phyloP scores from a whole-genome alignment of 108 stramenopile genomes.

The Pseudonitzschia multiseries region DNA sequence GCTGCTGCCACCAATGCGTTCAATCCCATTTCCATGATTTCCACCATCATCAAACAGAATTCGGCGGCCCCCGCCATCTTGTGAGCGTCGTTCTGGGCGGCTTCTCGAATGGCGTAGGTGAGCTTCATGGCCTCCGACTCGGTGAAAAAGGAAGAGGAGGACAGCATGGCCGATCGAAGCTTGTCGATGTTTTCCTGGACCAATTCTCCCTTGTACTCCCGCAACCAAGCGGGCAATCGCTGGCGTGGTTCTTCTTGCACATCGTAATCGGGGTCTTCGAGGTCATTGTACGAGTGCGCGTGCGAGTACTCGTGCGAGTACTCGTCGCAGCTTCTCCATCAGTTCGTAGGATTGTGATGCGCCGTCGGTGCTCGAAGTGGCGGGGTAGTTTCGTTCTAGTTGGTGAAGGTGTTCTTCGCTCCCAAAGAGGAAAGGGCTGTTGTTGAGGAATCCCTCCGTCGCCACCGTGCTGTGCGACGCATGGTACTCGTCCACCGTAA shows the following conservation, averaged over 20 bases:
- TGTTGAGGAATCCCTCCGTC: slow-evolving; percentile 1
- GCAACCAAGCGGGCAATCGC: slow-evolving; percentile 42
- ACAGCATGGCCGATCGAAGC: slow-evolving; percentile 36
- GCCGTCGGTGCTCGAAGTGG: background rate
- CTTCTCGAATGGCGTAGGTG: slow-evolving; percentile 57
- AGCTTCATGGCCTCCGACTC: slow-evolving; percentile 44
- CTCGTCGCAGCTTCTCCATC: background rate
- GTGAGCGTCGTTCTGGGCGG: slow-evolving; percentile 46
- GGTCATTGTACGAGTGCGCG: too few relatives aligned
- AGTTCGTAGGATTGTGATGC: background rate
- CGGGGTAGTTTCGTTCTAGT: background rate
- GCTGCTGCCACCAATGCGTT: slow-evolving; percentile 64
- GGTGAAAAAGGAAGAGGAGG: slow-evolving; percentile 42
- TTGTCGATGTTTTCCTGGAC: slow-evolving; percentile 30
- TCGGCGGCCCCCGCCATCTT: slow-evolving; percentile 74
- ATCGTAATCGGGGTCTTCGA: background rate
- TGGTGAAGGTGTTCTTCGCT: background rate
- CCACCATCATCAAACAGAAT: slow-evolving; percentile 69
- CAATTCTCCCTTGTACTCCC: slow-evolving; percentile 26
- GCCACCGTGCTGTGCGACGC: background rate
- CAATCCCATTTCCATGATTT: slow-evolving; percentile 78
- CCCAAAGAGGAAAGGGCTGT: background rate
- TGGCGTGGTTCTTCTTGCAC: background rate
- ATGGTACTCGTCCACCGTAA: slow-evolving; percentile 25
- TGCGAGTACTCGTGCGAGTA: too few relatives aligned